These are phyloP conservation scores for Dacryopinax spathularia DNA, from an alignment of 768 basidiomycete species.

Conservation along the genomic window DNA sequence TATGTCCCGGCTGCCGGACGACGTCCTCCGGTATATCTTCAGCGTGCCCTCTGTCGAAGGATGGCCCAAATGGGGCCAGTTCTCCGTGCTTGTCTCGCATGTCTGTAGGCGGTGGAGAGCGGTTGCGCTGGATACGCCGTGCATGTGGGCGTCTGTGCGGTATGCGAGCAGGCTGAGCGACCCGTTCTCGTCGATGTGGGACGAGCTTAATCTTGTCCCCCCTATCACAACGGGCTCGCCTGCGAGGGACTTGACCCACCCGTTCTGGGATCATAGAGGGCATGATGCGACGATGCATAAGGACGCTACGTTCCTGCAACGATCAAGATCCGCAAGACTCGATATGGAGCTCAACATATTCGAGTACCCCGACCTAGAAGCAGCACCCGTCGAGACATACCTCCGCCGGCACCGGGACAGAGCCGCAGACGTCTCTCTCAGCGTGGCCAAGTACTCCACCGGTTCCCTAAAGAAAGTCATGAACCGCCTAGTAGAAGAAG, in stretches of 20 bases:
- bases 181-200: not conserved
- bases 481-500: not conserved
- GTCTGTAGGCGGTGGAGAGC: not conserved
- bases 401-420: not conserved
- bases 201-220: not conserved
- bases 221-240: not conserved
- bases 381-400: not conserved
- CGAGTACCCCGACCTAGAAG: not conserved
- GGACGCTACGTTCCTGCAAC: not conserved
- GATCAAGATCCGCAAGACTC: not conserved
- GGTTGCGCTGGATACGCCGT: not conserved
- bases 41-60: not conserved
- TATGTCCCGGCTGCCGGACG: not conserved
- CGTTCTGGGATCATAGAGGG: not conserved
- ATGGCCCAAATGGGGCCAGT: not conserved
- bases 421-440: not conserved
- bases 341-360: not conserved
- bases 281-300: not conserved
- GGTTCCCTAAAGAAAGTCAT: not conserved
- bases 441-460: not conserved
- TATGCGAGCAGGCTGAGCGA: not conserved
- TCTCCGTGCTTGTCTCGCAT: not conserved
- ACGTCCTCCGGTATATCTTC: not conserved
- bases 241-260: not conserved
- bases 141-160: conserved; percentile 1